phyloP scores from a whole-genome alignment of 345 rosid species.

The Streptanthus diversifolius region DNA sequence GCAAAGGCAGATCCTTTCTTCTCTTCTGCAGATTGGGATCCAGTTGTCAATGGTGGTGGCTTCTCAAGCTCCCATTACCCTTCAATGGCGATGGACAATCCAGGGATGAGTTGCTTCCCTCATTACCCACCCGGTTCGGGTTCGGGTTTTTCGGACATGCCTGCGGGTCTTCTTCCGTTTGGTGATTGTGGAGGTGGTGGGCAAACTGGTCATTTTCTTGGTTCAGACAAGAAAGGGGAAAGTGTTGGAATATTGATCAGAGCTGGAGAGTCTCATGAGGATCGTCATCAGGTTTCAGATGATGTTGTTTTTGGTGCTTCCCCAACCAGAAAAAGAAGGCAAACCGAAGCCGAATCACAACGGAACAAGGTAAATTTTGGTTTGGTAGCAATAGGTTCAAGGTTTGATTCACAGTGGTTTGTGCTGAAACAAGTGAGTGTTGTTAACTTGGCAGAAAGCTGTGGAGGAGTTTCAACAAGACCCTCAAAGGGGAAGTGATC shows the following conservation, averaged over 20 bases:
- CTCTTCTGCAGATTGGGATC: slow-evolving; percentile 82
- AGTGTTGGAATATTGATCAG: slow-evolving; percentile 41
- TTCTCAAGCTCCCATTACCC: slow-evolving; percentile 49
- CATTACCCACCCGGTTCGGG: slow-evolving; percentile 51
- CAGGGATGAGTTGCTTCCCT: slow-evolving; percentile 48
- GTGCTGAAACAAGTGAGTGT: slow-evolving; percentile 33
- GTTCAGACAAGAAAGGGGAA: slow-evolving; percentile 42
- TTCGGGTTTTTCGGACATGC: slow-evolving; percentile 49
- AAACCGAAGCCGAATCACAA: slow-evolving; percentile 45
- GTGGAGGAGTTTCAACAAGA: slow-evolving; percentile 50
- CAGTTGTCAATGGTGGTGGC: slow-evolving; percentile 51
- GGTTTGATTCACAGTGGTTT: background rate
- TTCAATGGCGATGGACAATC: slow-evolving; percentile 52
- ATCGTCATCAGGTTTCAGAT: slow-evolving; percentile 48
- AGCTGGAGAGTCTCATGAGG: slow-evolving; percentile 41
- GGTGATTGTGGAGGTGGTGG: slow-evolving; percentile 44
- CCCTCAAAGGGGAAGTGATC: slow-evolving; percentile 48
- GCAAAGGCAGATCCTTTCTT: slow-evolving; percentile 55
- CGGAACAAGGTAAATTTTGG: slow-evolving; percentile 51
- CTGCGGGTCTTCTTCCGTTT: slow-evolving; percentile 51
- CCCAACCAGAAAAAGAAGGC: slow-evolving; percentile 55
- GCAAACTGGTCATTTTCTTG: slow-evolving; percentile 59
- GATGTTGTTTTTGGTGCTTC: slow-evolving; percentile 47
- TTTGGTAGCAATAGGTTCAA: slow-evolving; percentile 5
- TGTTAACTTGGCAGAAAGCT: slow-evolving; percentile 34